Conservation (phyloP, 768 basidiomycete species). For the Sarcodon aspratus region DNA sequence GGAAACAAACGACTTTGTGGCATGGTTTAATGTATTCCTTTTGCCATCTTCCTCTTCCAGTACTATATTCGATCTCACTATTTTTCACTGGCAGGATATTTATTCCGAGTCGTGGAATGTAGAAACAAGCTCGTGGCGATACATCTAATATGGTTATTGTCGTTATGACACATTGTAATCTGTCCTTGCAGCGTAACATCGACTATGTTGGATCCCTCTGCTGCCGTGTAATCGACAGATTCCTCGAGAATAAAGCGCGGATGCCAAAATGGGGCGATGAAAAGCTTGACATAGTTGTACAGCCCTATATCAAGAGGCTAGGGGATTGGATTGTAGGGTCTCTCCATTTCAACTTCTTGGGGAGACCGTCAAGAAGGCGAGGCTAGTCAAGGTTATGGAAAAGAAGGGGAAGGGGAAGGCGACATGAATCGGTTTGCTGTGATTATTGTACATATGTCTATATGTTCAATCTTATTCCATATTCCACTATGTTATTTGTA, state of each 20-base stretch:
- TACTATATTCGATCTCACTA: background rate
- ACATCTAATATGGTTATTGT: conserved; percentile 64
- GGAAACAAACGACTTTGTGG: conserved; percentile 54
- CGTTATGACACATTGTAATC: conserved; percentile 42
- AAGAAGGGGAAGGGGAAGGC: background rate
- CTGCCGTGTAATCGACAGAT: conserved; percentile 36
- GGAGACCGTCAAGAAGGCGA: conserved; percentile 30
- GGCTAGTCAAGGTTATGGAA: conserved; percentile 9
- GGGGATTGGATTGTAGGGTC: conserved; percentile 55
- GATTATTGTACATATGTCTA: too few species aligned
- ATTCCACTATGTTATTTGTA: too few species aligned
- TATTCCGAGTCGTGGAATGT: conserved; percentile 70
- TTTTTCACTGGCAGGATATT: conserved; percentile 46
- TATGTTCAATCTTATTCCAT: too few species aligned
- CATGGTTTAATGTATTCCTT: conserved; percentile 51
- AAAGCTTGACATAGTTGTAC: conserved; percentile 35
- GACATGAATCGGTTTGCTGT: background rate
- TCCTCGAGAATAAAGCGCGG: conserved; percentile 29
- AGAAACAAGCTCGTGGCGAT: conserved; percentile 54
- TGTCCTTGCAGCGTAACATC: conserved; percentile 46
- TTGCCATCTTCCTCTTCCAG: background rate
- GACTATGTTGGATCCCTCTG: conserved; percentile 45
- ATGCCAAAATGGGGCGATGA: conserved; percentile 38
- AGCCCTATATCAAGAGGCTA: conserved; percentile 40
- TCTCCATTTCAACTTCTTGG: conserved; percentile 59